A percentile compares a stretch with the other conserved stretches of the same genome.
Conservation (phyloP, 345 rosid genomes). For the Luvunga scandens region DNA sequence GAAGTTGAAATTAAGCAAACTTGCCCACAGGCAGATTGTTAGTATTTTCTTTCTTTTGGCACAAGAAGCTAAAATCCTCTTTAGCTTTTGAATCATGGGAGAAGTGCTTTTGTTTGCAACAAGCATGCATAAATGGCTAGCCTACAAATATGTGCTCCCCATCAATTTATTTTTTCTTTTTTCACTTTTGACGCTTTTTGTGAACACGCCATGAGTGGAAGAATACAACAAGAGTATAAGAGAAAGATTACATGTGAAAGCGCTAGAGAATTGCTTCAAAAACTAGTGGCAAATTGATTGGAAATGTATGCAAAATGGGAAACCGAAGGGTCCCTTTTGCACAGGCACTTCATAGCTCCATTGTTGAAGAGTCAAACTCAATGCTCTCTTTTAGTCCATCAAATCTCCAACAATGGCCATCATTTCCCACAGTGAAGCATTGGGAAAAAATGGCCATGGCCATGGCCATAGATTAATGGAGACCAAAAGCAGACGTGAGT, state of each 20-base stretch:
- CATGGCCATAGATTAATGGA: slow-evolving; percentile 20
- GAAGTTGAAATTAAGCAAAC: not conserved
- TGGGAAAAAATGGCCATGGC: not conserved
- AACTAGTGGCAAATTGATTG: slow-evolving; percentile 36
- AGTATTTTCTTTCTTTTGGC: not conserved
- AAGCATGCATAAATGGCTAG: slow-evolving; percentile 12
- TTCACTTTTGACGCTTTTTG: slow-evolving; percentile 19
- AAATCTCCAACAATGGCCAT: slow-evolving; percentile 36
- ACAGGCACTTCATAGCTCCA: slow-evolving; percentile 28
- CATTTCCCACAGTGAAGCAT: slow-evolving; percentile 23
- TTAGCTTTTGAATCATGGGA: slow-evolving; percentile 20
- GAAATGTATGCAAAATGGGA: slow-evolving; percentile 48
- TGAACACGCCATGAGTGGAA: slow-evolving; percentile 24
- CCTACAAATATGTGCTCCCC: slow-evolving; percentile 13
- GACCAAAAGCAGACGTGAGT: slow-evolving; percentile 44
- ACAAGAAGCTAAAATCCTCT: slow-evolving; percentile 6
- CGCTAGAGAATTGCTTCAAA: slow-evolving; percentile 26
- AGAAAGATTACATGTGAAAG: slow-evolving; percentile 30
- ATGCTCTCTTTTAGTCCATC: slow-evolving; percentile 40
- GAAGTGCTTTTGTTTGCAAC: slow-evolving; percentile 7
- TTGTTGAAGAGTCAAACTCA: slow-evolving; percentile 68
- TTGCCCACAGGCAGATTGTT: not conserved
- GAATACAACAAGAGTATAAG: not conserved
- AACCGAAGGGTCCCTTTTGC: slow-evolving; percentile 58
- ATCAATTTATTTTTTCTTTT: slow-evolving; percentile 5